Conservation (phyloP, 495 filamentous ascomycete species). For the Extremus antarcticus region DNA sequence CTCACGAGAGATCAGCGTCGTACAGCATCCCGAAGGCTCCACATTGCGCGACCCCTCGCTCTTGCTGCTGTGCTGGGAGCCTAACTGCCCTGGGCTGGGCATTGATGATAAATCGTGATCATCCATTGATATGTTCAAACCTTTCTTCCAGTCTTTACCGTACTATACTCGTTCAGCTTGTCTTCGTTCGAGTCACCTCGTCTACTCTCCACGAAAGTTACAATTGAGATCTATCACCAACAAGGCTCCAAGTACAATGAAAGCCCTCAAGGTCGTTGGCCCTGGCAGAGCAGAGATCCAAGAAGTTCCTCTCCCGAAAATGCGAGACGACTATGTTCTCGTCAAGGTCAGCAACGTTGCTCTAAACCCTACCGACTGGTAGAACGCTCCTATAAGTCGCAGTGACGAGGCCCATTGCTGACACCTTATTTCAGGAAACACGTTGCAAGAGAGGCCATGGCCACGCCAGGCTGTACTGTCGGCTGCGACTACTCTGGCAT, state of each 20-base stretch:
- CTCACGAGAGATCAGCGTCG: too few relatives aligned
- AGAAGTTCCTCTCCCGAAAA: slow-evolving; percentile 20
- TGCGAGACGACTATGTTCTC: slow-evolving; percentile 35
- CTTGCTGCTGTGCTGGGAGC: too few relatives aligned
- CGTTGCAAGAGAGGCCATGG: slow-evolving; percentile 25
- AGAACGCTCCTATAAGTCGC: slow-evolving; percentile 22
- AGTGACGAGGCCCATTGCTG: slow-evolving; percentile 14
- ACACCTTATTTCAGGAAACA: slow-evolving; percentile 42
- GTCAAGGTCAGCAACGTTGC: slow-evolving; percentile 41
- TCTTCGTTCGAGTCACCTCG: too few relatives aligned
- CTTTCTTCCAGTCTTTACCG: neutral
- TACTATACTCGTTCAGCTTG: neutral
- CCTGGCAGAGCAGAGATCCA: slow-evolving; percentile 17
- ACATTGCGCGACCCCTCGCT: too few relatives aligned
- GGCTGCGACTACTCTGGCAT: slow-evolving; percentile 49
- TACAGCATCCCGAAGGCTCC: too few relatives aligned
- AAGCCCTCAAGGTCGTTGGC: slow-evolving; percentile 22
- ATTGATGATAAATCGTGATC: neutral
- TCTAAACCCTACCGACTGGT: slow-evolving; percentile 51
- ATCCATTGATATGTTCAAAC: neutral
- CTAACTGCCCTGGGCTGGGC: too few relatives aligned
- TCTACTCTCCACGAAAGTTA: too few relatives aligned
- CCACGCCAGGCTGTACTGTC: slow-evolving; percentile 28
- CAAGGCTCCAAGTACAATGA: slow-evolving; percentile 21
- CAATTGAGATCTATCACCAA: neutral